These are phyloP conservation scores for Xylaria multiplex DNA, from an alignment of 2,329 filamentous ascomycete species.

Conservation along the genomic window DNA sequence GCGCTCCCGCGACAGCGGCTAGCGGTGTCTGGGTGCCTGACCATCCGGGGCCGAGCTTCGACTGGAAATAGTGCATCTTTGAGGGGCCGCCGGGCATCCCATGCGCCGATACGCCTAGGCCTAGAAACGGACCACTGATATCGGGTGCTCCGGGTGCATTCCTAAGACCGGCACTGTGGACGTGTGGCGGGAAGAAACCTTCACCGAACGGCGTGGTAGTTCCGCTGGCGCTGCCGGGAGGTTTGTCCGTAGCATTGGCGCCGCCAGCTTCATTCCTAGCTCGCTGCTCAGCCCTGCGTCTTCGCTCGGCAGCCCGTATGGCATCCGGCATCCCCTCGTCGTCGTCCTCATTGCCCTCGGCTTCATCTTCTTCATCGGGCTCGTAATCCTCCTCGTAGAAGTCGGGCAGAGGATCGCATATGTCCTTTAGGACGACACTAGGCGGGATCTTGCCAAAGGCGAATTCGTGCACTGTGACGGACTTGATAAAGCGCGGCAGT, in stretches of 20 bases:
- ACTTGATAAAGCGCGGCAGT: conserved; percentile 95
- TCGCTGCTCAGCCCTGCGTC: conserved; percentile 50
- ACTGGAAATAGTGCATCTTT: conserved; percentile 84
- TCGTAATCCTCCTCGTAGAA: conserved; percentile 90
- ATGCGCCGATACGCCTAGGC: conserved; percentile 62
- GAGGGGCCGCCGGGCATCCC: conserved; percentile 77
- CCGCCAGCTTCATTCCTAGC: conserved; percentile 40
- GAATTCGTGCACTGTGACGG: conserved; percentile 93
- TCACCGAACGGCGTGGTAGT: conserved; percentile 41
- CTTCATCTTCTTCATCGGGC: conserved; percentile 66
- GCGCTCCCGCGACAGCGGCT: conserved; percentile 79
- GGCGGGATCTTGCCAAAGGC: conserved; percentile 87
- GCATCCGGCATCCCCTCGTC: conserved; percentile 47
- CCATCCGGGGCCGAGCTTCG: conserved; percentile 75
- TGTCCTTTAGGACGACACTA: conserved; percentile 91
- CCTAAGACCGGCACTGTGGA: conserved; percentile 51
- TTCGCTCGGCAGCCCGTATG: conserved; percentile 50
- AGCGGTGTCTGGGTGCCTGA: conserved; percentile 82
- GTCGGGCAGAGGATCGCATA: conserved; percentile 92
- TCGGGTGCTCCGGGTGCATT: conserved; percentile 54
- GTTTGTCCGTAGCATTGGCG: conserved; percentile 29
- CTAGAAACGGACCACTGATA: conserved; percentile 66
- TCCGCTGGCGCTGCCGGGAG: conserved; percentile 32
- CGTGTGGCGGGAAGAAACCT: conserved; percentile 52
- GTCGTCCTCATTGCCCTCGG: conserved; percentile 55